Percentiles rank a stretch among this genome's conserved stretches.
Conservation (phyloP, 345 rosid genomes). For the Eucalyptus tenuipes region DNA sequence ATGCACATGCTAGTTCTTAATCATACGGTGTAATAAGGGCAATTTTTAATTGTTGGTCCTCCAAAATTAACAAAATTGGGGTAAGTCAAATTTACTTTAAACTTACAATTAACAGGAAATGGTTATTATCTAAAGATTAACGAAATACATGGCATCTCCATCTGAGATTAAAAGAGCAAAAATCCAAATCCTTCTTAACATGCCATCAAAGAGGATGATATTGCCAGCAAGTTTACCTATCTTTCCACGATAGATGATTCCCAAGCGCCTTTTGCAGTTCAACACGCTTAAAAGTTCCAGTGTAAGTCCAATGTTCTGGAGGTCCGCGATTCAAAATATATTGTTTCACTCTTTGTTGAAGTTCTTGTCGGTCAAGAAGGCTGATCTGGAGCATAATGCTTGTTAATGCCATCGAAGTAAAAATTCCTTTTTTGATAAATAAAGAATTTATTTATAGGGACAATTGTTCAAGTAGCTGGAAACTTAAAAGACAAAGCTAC, state of each 20-base stretch:
- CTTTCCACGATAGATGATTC: conserved; percentile 98
- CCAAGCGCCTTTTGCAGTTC: conserved; percentile 93
- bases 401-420: neutral
- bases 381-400: conserved; percentile 35
- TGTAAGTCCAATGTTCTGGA: conserved; percentile 82
- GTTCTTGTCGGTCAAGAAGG: conserved; percentile 75
- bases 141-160: neutral
- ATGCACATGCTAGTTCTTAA: neutral
- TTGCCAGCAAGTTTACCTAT: conserved; percentile 34
- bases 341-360: conserved; percentile 51
- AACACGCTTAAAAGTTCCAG: conserved; percentile 70
- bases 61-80: neutral
- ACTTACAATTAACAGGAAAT: neutral
- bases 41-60: neutral
- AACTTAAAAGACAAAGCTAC: neutral
- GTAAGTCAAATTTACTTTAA: neutral
- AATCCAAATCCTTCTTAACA: neutral
- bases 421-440: neutral
- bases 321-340: conserved; percentile 59
- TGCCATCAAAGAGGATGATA: neutral
- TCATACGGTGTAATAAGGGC: neutral
- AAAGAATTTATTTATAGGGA: neutral
- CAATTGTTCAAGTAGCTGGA: neutral
- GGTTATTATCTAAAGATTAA: neutral
- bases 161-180: neutral